Evolutionary conservation across 2,329 filamentous ascomycete genomes (phyloP).

Genomic region (Dryadomyces quercivorus): DNA sequence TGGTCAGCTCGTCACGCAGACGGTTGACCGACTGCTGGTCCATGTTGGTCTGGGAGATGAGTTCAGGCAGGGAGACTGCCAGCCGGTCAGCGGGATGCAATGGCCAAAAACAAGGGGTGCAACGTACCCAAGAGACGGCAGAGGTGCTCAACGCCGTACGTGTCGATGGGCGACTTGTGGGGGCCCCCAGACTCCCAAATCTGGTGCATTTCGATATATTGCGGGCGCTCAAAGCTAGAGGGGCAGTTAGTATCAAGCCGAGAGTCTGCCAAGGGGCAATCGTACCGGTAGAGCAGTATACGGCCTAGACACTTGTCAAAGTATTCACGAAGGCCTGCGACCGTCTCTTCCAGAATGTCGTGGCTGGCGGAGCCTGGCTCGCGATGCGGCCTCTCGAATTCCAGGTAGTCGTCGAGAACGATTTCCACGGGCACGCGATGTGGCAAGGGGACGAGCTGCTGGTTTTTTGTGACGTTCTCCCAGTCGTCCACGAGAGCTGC

Average conservation of each 20-base stretch:
- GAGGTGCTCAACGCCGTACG: constrained; percentile 89
- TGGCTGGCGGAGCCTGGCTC: constrained; percentile 55
- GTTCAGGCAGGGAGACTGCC: constrained; percentile 76
- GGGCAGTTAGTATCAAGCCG: neutral
- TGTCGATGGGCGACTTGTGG: constrained; percentile 59
- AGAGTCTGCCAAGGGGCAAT: neutral
- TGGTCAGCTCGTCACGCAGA: constrained; percentile 76
- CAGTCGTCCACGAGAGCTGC: constrained; percentile 92
- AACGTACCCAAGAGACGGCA: constrained; percentile 72
- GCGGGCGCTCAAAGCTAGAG: constrained; percentile 71
- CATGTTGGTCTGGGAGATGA: constrained; percentile 97
- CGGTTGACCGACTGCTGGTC: constrained; percentile 81
- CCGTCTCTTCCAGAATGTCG: constrained; percentile 82
- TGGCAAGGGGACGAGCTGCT: constrained; percentile 77
- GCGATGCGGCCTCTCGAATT: constrained; percentile 55
- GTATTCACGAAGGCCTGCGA: constrained; percentile 79
- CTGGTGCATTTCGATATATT: constrained; percentile 69
- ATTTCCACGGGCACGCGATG: constrained; percentile 60
- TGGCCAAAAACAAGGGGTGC: neutral
- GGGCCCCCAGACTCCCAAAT: constrained; percentile 46
- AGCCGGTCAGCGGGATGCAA: neutral
- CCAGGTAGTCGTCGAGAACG: constrained; percentile 72
- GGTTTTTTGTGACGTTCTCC: constrained; percentile 96
- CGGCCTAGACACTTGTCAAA: constrained; percentile 85
- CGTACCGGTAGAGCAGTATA: constrained; percentile 68